These are phyloP conservation scores for Apiotrichum brassicae DNA, from an alignment of 1,284 basidiomycete species.

Conservation along the genomic window DNA sequence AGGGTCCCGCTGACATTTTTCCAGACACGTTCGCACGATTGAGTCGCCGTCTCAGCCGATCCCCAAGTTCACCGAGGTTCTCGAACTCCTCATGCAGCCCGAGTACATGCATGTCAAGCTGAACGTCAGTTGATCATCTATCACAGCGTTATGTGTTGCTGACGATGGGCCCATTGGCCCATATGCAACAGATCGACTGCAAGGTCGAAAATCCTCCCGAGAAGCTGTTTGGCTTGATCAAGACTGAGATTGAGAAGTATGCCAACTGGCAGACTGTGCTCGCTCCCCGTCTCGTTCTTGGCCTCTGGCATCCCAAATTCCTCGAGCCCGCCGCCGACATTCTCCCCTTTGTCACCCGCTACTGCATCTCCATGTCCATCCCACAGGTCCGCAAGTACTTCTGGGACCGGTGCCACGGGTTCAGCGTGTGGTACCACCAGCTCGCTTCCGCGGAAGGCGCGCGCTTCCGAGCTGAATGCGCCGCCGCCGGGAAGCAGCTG, in stretches of 20 bases:
- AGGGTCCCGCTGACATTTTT: too few relatives aligned
- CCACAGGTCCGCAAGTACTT: conserved; percentile 73
- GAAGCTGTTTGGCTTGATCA: conserved; percentile 78
- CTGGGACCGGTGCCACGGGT: conserved; percentile 80
- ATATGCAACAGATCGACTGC: conserved; percentile 43
- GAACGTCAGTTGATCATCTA: conserved; percentile 69
- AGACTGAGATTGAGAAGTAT: conserved; percentile 62
- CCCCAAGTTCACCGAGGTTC: conserved; percentile 76
- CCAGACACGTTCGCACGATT: conserved; percentile 64
- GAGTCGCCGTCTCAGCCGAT: conserved; percentile 78
- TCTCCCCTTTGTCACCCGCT: conserved; percentile 75
- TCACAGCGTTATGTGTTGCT: conserved; percentile 56
- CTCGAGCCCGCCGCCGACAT: conserved; percentile 65
- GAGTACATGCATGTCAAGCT: conserved; percentile 65
- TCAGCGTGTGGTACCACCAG: conserved; percentile 74
- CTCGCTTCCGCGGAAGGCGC: conserved; percentile 63
- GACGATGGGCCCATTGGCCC: conserved; percentile 60
- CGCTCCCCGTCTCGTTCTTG: conserved; percentile 84
- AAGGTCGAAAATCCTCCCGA: conserved; percentile 90
- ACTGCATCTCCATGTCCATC: conserved; percentile 69
- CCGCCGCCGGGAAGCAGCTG: conserved; percentile 70
- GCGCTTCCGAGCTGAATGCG: conserved; percentile 73
- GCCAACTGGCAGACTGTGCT: conserved; percentile 70
- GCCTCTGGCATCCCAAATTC: conserved; percentile 66
- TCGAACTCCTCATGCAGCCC: conserved; percentile 68